Base-by-base conservation (phyloP, 306 rosid species). In the Dryas alaskensis region DNA sequence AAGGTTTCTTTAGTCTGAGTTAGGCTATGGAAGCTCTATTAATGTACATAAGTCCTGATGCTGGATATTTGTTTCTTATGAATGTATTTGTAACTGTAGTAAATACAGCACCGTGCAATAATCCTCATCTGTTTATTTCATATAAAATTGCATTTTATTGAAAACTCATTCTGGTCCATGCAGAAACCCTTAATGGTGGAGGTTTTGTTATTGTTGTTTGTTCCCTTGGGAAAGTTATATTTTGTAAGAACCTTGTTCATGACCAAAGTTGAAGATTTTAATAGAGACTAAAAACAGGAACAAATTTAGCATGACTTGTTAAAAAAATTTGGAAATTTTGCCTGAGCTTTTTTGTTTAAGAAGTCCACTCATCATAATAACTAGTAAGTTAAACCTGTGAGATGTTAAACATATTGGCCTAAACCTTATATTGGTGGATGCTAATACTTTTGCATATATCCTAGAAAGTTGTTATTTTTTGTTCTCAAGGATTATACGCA, bases 1-100 rank as follows among this genome's bases (percentile, higher is more conserved):
- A 85, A 73, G 57, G 81, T 77, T 57, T 63, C 59, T 66, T 74
- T 75, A 77, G 88, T 79, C 78, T n/a, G 46, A 40, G 83, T 46
- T 83, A 75, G 85, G 73, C 78, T 81, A 72, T 42, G 86, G 79
- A 76, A 79, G 61, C 88, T 62, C 60, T 85, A 75, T 59, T 53
- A 67, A 79, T 90, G 91, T 89, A 87, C 84, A 86, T 82, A 83
- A 82, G 77, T 78, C 83, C 70, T 81, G 51, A 46, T 80, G 43
- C 81, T 73, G 74, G 82, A 76, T 76, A 69, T 68, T 74, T 79
- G 74, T 84, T 67, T 60, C 79, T 80, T 55, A 42, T 19, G 61
- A 73, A 81, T 78, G 85, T 62, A 49, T 67, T 39, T 47, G 44
- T 11, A 49, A 65, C 37, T 79, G 73, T 67, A 72, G 80, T 78